Percentiles rank a stretch among this genome's conserved stretches.
These are phyloP conservation scores for Pseudogymnoascus sp. DNA, from an alignment of 2,329 filamentous ascomycete genomes.

Conservation along the genomic window DNA sequence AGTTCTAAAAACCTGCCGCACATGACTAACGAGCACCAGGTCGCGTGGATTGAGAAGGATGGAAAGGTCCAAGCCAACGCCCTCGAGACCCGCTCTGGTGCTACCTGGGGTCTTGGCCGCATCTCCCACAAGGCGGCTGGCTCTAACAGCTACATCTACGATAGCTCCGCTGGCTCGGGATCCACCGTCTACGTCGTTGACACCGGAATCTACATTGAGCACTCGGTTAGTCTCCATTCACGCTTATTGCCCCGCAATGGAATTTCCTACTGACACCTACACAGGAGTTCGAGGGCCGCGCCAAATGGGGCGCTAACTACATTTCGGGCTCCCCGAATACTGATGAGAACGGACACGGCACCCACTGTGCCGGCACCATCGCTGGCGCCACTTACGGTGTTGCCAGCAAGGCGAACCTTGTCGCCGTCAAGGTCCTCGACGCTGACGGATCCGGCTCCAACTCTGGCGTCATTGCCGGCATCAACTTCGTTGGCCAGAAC, in stretches of 20 bases:
- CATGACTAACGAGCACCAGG: slow-evolving; percentile 14
- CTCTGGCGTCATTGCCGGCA: slow-evolving; percentile 33
- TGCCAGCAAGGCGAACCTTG: slow-evolving; percentile 33
- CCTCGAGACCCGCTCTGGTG: slow-evolving; percentile 22
- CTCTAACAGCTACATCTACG: slow-evolving; percentile 28
- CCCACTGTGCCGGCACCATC: slow-evolving; percentile 34
- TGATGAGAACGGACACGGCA: slow-evolving; percentile 34
- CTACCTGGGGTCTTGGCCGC: slow-evolving; percentile 29
- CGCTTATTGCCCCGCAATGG: background rate
- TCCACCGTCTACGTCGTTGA: slow-evolving; percentile 33
- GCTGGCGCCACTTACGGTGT: slow-evolving; percentile 36
- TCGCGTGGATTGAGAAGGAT: slow-evolving; percentile 28
- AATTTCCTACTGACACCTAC: background rate
- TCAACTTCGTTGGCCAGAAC: slow-evolving; percentile 32
- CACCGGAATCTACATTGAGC: slow-evolving; percentile 28
- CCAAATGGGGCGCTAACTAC: slow-evolving; percentile 30
- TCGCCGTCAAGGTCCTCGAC: slow-evolving; percentile 35
- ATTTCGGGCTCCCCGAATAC: slow-evolving; percentile 23
- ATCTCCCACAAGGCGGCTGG: slow-evolving; percentile 25
- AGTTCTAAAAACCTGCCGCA: background rate
- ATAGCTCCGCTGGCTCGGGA: slow-evolving; percentile 26
- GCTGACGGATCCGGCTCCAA: slow-evolving; percentile 27
- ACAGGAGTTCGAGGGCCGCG: slow-evolving; percentile 32
- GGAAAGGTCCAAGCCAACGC: slow-evolving; percentile 27
- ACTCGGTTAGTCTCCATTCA: background rate